Percentiles rank a stretch among this genome's conserved stretches.
These are phyloP conservation scores for Alternaria sp. DNA, from an alignment of 2,329 filamentous ascomycete species.

Conservation along the genomic window DNA sequence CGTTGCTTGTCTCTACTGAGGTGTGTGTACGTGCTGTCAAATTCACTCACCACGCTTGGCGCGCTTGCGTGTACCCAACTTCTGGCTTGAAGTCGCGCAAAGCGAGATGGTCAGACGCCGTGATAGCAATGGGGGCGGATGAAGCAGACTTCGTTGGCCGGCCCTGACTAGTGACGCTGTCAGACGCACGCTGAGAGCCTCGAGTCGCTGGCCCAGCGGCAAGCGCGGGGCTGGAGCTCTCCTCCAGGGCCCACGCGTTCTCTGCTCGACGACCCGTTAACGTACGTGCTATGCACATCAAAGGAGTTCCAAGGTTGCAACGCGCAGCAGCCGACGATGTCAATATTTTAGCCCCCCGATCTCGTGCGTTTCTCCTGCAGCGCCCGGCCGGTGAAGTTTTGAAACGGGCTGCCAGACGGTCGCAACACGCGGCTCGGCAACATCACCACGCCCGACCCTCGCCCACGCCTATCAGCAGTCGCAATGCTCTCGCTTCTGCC, in stretches of 20 bases:
- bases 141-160: background rate
- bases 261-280: background rate
- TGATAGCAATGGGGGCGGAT: background rate
- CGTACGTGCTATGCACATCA: background rate
- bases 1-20: background rate
- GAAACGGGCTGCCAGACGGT: background rate
- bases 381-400: background rate
- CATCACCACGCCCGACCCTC: background rate
- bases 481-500: background rate
- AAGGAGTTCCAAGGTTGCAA: background rate
- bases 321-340: background rate
- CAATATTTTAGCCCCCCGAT: background rate
- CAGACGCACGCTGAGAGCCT: background rate
- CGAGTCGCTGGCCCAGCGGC: background rate
- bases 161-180: background rate
- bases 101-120: background rate
- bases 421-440: background rate
- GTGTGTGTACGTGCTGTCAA: background rate
- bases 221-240: background rate
- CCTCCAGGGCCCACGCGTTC: slow-evolving; percentile 3
- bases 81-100: background rate
- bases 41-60: background rate
- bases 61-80: background rate
- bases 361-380: background rate
- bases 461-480: background rate